Evolutionary conservation across 2,329 filamentous ascomycete species (phyloP), one percentile per base, ranked within the genome.

Genomic region (Talaromyces sp.): DNA sequence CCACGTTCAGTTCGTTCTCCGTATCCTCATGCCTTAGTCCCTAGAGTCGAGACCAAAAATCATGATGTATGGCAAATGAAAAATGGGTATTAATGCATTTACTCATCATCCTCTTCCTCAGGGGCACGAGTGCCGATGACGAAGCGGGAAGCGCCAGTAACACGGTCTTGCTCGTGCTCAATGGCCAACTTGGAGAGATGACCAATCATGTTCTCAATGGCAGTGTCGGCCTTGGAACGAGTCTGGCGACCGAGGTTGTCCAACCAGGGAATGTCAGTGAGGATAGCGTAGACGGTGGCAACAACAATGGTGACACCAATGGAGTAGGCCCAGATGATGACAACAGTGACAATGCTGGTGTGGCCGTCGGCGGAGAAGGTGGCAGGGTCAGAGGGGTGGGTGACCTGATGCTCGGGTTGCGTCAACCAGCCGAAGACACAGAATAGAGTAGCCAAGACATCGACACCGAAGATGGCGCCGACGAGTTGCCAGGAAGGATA

Each of bases 401-500:
- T 71, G 66, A 72, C 63, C 40, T 59, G 19, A 67, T 68, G 79
- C 58, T 79, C 78, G 66, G 86, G 87, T 51, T 85, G 85, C 40
- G 85, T 85, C 70, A 91, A 80, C 88, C 88, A 91, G 63, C 89
- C 89, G 79, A 91, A 91, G 72, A 90, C 76, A 76, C 84, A 86
- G 83, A 91, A 91, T 74, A 91, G 80, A 49, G 88, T 90, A 25
- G 89, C 86, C 29, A 91, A 77, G 60, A 85, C 83, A 74, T 91
- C 89, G 71, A 91, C 89, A 75, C 84, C 84, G 67, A 89, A 78
- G 74, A 91, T 91, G 69, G 89, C 89, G 65, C 79, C 80, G 65
- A 91, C 82, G 27, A 91, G 83, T 78, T 91, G 88, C 86, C 87
- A 89, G 0, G 88, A 89, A 59, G 89, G 89, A 80, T 84, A 87